phyloP scores from a whole-genome alignment of 768 basidiomycete species.

The Mycena leptocephala region DNA sequence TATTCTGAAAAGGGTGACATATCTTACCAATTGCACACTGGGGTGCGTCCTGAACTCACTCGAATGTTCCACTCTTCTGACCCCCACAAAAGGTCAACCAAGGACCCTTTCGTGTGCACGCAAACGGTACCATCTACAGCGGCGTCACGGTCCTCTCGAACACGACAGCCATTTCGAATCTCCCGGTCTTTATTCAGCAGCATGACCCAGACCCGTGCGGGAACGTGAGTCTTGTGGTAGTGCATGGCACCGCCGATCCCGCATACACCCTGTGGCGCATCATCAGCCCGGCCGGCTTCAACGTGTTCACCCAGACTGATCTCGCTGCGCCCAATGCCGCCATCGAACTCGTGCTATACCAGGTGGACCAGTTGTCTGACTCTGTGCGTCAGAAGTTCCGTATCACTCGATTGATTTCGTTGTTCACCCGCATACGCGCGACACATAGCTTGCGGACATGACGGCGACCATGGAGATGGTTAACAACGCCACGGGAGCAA shows the following conservation, averaged over 20 bases:
- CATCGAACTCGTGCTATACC: not conserved
- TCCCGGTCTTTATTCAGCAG: not conserved
- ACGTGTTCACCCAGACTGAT: not conserved
- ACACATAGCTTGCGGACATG: not conserved
- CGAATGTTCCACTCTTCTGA: not conserved
- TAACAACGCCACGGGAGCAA: constrained; percentile 1
- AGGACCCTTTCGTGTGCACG: not conserved
- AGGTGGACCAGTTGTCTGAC: constrained; percentile 1
- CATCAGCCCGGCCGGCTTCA: not conserved
- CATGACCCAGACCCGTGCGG: not conserved
- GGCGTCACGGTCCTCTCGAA: not conserved
- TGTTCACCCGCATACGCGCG: not conserved
- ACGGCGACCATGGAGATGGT: not conserved
- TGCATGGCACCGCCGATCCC: not conserved
- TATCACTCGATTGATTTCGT: not conserved
- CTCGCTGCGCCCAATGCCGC: not conserved
- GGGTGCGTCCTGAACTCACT: not conserved
- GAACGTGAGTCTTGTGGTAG: not conserved
- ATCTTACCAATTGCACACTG: not conserved
- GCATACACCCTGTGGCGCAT: not conserved
- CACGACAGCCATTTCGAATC: not conserved
- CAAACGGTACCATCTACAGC: not conserved
- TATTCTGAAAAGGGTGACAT: not conserved
- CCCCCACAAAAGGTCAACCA: not conserved
- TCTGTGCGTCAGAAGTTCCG: not conserved